Conservation (phyloP, 305 asterid genomes). For the Ajuga reptans region DNA sequence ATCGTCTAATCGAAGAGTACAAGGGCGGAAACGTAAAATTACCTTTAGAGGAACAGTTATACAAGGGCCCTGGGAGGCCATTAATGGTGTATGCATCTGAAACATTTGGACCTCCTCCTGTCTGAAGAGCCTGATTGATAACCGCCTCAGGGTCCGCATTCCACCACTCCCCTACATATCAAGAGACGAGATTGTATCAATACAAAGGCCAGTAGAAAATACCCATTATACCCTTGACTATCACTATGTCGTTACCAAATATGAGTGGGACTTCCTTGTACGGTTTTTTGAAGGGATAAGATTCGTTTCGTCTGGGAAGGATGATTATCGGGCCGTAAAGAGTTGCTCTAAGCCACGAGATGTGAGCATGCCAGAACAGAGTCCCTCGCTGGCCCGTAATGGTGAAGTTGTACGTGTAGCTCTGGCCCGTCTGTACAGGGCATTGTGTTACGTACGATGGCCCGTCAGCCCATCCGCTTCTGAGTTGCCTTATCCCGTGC, state of each 20-base stretch:
- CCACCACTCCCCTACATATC: slow-evolving; percentile 58
- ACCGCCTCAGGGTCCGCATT: slow-evolving; percentile 54
- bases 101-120: slow-evolving; percentile 54
- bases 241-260: slow-evolving; percentile 30
- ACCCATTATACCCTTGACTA: too few species aligned
- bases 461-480: slow-evolving; percentile 58
- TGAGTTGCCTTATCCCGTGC: slow-evolving; percentile 54
- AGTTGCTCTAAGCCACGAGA: slow-evolving; percentile 52
- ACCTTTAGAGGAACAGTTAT: slow-evolving; percentile 58
- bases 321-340: slow-evolving; percentile 49
- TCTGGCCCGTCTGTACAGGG: slow-evolving; percentile 50
- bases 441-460: slow-evolving; percentile 51
- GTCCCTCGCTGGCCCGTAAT: slow-evolving; percentile 58
- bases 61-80: slow-evolving; percentile 52
- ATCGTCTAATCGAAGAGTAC: neutral
- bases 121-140: slow-evolving; percentile 47
- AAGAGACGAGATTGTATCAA: slow-evolving; percentile 3
- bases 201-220: neutral
- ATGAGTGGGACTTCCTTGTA: slow-evolving; percentile 48
- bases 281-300: slow-evolving; percentile 56
- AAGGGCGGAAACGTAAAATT: neutral
- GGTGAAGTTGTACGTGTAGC: slow-evolving; percentile 51
- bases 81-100: slow-evolving; percentile 62
- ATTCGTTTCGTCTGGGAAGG: slow-evolving; percentile 35
- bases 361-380: slow-evolving; percentile 59